Evolutionary conservation across 2,329 filamentous ascomycete species (phyloP), one percentile per base, ranked within the genome.

Genomic region (Xylaria polymorpha): DNA sequence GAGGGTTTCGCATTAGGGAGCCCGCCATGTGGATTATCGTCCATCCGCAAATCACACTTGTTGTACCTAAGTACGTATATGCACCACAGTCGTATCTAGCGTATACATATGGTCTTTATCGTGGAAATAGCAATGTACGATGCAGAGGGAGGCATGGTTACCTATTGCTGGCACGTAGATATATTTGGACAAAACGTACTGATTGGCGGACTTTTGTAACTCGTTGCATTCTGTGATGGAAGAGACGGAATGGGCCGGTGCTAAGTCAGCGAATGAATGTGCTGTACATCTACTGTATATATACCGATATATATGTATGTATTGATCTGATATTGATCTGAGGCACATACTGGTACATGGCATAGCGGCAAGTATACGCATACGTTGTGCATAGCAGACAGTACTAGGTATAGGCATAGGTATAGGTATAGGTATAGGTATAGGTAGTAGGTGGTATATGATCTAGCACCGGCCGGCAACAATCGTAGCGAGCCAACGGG

Each of bases 401-500:
- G 32, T 35, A 35, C n/a, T 35, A 35, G 4, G 32, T 35, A 35
- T 35, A 35, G 5, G 44, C n/a, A n/a, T n/a, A n/a, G n/a, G n/a
- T n/a, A n/a, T n/a, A n/a, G n/a, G n/a, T n/a, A n/a, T n/a, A n/a
- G n/a, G n/a, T n/a, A n/a, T n/a, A n/a, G n/a, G n/a, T n/a, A n/a
- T n/a, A n/a, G 25, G 25, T 4, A 29, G 25, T 29, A 4, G 25
- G 25, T 32, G 4, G 18, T 18, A 15, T 39, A 20, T 18, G 15
- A 22, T 39, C 15, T 14, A 55, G 53, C 48, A 62, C 48, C 63
- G 67, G 62, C 67, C 63, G 66, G 62, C 66, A 66, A 46, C 51
- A 59, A 35, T 39, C 10, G 53, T 14, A 35, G n/a, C 57, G 37
- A 55, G 39, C 46, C 22, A 20, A 43, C 7, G 22, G 12, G 48